Base-by-base conservation (phyloP, 805 yeast genomes). In the Zygotorulaspora danielsina region DNA sequence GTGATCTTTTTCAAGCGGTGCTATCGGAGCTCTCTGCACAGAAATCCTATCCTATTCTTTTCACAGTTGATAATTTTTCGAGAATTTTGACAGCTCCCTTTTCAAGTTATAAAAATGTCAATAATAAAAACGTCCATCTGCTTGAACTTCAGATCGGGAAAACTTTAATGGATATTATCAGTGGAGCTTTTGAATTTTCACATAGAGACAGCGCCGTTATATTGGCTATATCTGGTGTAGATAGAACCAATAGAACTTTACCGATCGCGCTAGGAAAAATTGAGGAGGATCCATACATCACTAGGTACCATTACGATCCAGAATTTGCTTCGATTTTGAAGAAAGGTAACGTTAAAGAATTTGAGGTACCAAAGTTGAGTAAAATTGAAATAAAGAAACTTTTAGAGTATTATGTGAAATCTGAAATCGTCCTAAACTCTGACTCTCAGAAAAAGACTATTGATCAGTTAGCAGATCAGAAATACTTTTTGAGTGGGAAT, bases 1-100 rank as follows among this genome's bases (percentile, higher is more conserved):
- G 69, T 6, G 55, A 55, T 19, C 73, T 79, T 15, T 76, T 84
- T 50, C 66, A 70, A 39, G 71, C 72, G 36, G 63, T 84, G 15
- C 51, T 84, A 3, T 57, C 67, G 2, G 87, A 83, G 63, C 64
- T 86, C 36, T 56, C 71, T 11, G 53, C 52, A 25, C 85, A 84
- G 46, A 44, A 61, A 2, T 41, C 55, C 11, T 59, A 67, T 26
- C 89, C 90, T 4, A 81, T 82, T 7, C 66, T 75, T 36, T 67
- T 86, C 30, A 71, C 94, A 2, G 70, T 87, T 30, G 97, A 88
- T 59, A 79, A 84, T 55, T 71, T 86, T 55, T 79, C 85, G 43
- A 76, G 79, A 3, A 63, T 85, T 41, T 59, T 78, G 9, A 73
- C 78, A 26, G 53, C 64, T 20, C 71, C 83, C 5, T 61, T 62